Evolutionary conservation across 192 early-diverging fungal genomes (phyloP), one percentile per base, ranked within the genome.

Genomic region (Funneliformis geosporum): DNA sequence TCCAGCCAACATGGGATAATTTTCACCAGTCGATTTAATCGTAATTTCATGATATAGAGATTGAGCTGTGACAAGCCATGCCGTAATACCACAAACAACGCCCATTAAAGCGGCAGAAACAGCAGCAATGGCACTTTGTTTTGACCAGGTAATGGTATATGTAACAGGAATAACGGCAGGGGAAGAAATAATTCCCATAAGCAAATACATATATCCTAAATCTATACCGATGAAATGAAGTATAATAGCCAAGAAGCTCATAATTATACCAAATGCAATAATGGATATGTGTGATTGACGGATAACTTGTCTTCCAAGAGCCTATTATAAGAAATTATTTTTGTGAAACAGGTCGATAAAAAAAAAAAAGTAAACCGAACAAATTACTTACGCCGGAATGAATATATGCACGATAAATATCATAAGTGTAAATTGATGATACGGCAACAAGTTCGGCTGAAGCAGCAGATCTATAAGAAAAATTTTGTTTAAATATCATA

Each of bases 1-100:
- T 11, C 92, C 92, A 1, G 92, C 90, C 81, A 94, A 87, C 91
- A 93, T 93, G 21, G 92, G 93, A 67, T 93, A 90, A 73, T 93
- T 91, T 12, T 82, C 87, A 47, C 86, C 85, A 12, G 92, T 92
- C 21, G 86, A 82, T 2, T 81, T 83, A 1, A 94, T 47, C 4
- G 84, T 90, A 64, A 94, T 85, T 47, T 84, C 86, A 23, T 89
- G 90, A 80, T 86, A 88, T 8, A 89, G 60, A 18, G 77, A 79
- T 21, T 87, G 65, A 4, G 91, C 88, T 5, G 85, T 85, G 7
- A 86, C 85, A 44, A 93, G 80, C 92, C 92, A 93, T 11, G 90
- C 86, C 6, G 80, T 82, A 18, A 93, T 50, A 5, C 90, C 92
- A 40, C 79, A 69, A 28, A 79, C 73, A 16, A 93, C 78, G 0